Conservation (phyloP, 345 rosid genomes). For the Linum trigynum region DNA sequence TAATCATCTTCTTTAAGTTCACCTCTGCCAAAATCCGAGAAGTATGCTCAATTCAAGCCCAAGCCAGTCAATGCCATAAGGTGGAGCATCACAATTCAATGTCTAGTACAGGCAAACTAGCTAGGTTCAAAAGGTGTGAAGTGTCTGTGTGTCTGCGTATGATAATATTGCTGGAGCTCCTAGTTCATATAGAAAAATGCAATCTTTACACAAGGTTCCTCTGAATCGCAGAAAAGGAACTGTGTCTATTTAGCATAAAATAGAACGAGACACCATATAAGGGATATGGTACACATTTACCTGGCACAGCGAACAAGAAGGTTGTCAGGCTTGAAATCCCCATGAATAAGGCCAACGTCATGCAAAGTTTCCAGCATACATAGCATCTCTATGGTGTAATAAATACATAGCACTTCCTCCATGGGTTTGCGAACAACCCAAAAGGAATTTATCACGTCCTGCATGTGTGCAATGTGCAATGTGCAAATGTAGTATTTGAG, state of each 20-base stretch:
- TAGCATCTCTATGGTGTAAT: constrained; percentile 87
- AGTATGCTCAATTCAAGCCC: constrained; percentile 5
- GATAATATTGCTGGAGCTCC: neutral
- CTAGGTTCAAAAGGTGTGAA: too few species aligned
- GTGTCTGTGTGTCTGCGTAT: neutral
- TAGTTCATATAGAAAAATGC: too few species aligned
- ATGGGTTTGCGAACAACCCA: constrained; percentile 59
- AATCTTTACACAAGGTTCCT: neutral
- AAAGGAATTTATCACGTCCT: constrained; percentile 92
- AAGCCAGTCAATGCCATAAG: neutral
- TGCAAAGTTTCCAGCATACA: constrained; percentile 83
- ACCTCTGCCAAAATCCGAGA: constrained; percentile 30
- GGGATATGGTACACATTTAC: constrained; percentile 27
- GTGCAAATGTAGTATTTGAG: neutral
- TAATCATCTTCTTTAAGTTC: constrained; percentile 54
- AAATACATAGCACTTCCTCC: constrained; percentile 85
- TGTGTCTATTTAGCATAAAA: neutral
- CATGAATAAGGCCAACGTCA: constrained; percentile 77
- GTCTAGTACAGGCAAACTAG: too few species aligned
- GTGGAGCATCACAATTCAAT: too few species aligned
- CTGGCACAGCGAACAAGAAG: constrained; percentile 65
- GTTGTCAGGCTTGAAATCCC: constrained; percentile 97
- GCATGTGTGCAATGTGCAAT: constrained; percentile 15
- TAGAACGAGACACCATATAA: neutral
- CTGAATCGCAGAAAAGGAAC: neutral